Conservation (phyloP, 1,139 yeast species). For the Wickerhamiella pararugosa region DNA sequence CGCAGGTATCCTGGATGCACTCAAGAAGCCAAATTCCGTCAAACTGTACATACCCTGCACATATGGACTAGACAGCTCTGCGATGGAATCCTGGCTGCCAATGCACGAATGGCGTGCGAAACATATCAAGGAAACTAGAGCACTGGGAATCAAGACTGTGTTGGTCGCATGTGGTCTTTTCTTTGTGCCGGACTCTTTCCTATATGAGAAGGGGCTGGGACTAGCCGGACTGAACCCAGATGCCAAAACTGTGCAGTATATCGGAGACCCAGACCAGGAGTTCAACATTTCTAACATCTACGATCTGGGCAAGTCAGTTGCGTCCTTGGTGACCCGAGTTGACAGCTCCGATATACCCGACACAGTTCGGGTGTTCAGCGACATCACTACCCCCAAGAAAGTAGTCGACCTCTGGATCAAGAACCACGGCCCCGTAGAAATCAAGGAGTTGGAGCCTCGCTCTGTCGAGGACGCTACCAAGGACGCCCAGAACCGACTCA, state of each 20-base stretch:
- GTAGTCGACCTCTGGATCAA: constrained; percentile 2
- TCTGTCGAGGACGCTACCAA: constrained; percentile 2
- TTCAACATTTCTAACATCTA: neutral
- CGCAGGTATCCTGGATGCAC: neutral
- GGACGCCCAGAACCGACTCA: neutral
- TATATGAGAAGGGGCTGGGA: neutral
- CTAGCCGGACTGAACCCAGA: constrained; percentile 1
- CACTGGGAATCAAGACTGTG: constrained; percentile 5
- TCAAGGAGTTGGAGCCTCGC: neutral
- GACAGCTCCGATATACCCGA: constrained; percentile 2
- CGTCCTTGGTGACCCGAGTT: neutral
- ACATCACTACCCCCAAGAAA: constrained; percentile 1
- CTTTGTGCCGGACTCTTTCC: neutral
- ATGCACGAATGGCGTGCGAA: too few relatives aligned
- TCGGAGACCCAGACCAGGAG: neutral
- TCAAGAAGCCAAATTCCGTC: neutral
- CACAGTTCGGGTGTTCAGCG: neutral
- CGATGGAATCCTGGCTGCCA: neutral
- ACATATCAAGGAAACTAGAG: neutral
- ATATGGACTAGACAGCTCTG: neutral
- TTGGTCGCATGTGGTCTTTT: neutral
- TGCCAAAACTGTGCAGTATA: neutral
- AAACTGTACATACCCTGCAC: constrained; percentile 4
- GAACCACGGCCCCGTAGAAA: neutral
- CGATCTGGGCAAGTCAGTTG: constrained; percentile 4